phyloP scores from a whole-genome alignment of 2,329 filamentous ascomycete species.

The Talaromyces amestolkiae region DNA sequence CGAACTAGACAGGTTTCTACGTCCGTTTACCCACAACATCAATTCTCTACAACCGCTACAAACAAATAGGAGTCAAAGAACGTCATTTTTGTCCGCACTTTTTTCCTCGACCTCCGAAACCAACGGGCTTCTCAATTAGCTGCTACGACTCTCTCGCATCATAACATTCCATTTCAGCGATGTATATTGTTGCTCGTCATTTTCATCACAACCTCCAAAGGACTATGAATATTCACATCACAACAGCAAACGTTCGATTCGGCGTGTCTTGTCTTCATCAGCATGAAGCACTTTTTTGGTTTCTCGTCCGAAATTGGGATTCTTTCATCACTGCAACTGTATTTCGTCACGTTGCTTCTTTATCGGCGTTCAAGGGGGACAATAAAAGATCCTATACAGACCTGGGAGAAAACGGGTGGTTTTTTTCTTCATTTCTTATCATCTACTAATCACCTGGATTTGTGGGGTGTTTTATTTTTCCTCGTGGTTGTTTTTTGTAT shows the following conservation, averaged over 20 bases:
- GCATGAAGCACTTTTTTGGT: conserved; percentile 14
- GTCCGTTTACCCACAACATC: background rate
- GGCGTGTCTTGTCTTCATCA: conserved; percentile 1
- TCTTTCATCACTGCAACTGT: background rate
- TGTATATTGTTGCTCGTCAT: conserved; percentile 16
- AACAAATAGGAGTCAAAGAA: background rate
- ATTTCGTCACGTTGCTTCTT: background rate
- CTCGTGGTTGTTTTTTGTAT: conserved; percentile 2
- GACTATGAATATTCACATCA: background rate
- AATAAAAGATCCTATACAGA: conserved; percentile 7
- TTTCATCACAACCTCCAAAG: background rate
- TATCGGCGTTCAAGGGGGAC: background rate
- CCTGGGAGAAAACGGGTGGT: conserved; percentile 7
- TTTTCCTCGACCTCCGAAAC: background rate
- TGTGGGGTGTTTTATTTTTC: background rate
- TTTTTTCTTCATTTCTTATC: conserved; percentile 16
- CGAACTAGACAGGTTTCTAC: background rate
- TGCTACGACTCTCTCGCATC: conserved; percentile 5
- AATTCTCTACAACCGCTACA: background rate
- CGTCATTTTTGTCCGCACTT: background rate
- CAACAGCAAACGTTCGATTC: conserved; percentile 6
- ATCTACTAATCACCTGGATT: conserved; percentile 1
- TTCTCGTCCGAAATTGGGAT: conserved; percentile 3
- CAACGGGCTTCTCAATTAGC: background rate
- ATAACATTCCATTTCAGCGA: conserved; percentile 12